These are phyloP conservation scores for Exophiala calicioides DNA, from an alignment of 2,329 filamentous ascomycete species.

Conservation along the genomic window DNA sequence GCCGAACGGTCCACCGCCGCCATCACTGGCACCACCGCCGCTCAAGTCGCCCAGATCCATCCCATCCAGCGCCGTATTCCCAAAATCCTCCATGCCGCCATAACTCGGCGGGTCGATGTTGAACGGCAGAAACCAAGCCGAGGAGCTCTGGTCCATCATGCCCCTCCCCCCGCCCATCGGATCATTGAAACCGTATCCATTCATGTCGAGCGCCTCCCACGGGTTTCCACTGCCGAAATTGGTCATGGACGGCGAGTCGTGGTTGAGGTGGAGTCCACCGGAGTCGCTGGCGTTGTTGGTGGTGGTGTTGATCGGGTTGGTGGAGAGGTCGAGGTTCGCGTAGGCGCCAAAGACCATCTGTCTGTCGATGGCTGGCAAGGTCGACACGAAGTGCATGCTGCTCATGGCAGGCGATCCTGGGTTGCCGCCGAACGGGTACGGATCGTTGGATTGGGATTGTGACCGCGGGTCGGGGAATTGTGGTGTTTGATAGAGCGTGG, in stretches of 20 bases:
- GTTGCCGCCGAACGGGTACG: conserved; percentile 34
- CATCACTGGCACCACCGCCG: conserved; percentile 12
- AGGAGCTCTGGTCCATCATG: conserved; percentile 22
- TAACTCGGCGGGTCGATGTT: conserved; percentile 76
- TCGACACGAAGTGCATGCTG: conserved; percentile 39
- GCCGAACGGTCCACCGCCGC: conserved; percentile 16
- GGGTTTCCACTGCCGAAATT: conserved; percentile 31
- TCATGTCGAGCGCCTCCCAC: conserved; percentile 27
- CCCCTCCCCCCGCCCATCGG: conserved; percentile 15
- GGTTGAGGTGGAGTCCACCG: too few relatives aligned
- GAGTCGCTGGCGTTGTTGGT: conserved; percentile 36
- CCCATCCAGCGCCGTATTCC: conserved; percentile 23
- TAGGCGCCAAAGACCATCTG: conserved; percentile 77
- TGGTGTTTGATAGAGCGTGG: conserved; percentile 23
- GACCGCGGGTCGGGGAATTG: conserved; percentile 20
- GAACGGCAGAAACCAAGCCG: conserved; percentile 91
- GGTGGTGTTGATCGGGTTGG: conserved; percentile 32
- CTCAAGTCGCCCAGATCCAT: conserved; percentile 24
- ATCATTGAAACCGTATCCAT: conserved; percentile 27
- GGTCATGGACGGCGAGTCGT: conserved; percentile 27
- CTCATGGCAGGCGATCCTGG: conserved; percentile 37
- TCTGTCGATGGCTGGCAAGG: conserved; percentile 69
- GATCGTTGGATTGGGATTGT: conserved; percentile 16
- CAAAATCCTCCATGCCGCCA: conserved; percentile 25
- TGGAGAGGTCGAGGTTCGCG: conserved; percentile 51